Evolutionary conservation across 352 stramenopile species (phyloP).

Genomic region (Globisporangium okanoganense): DNA sequence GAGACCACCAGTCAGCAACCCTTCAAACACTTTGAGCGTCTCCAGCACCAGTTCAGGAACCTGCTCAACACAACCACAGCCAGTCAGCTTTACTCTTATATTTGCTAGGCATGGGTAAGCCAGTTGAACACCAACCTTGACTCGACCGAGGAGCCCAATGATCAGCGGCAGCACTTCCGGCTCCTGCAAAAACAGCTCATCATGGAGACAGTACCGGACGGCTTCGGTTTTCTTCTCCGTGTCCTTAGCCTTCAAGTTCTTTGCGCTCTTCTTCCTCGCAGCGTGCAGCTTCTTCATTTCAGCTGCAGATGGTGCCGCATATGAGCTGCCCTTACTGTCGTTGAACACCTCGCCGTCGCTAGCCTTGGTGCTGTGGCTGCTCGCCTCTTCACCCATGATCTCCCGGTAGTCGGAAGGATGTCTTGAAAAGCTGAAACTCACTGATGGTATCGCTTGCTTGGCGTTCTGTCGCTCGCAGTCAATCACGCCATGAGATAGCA

Average conservation of each 20-base stretch:
- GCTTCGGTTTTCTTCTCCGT: conserved; percentile 57
- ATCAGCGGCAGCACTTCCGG: conserved; percentile 48
- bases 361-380: neutral
- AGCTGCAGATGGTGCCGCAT: neutral
- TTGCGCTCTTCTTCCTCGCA: conserved; percentile 53
- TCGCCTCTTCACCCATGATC: neutral
- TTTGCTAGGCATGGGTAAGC: neutral
- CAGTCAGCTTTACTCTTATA: neutral
- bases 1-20: conserved; percentile 19
- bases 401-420: no score
- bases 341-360: neutral
- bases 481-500: no score
- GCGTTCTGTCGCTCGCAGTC: no score
- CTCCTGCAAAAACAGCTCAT: conserved; percentile 58
- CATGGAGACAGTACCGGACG: conserved; percentile 40
- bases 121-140: conserved; percentile 34
- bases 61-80: conserved; percentile 7
- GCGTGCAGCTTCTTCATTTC: conserved; percentile 30
- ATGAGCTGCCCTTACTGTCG: neutral
- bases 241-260: conserved; percentile 70
- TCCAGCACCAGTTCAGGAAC: conserved; percentile 33
- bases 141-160: conserved; percentile 38
- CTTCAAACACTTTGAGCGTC: conserved; percentile 24
- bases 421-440: no score
- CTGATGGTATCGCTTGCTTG: neutral